Evolutionary conservation across 345 rosid genomes (phyloP).

Genomic region (Salix udensis): DNA sequence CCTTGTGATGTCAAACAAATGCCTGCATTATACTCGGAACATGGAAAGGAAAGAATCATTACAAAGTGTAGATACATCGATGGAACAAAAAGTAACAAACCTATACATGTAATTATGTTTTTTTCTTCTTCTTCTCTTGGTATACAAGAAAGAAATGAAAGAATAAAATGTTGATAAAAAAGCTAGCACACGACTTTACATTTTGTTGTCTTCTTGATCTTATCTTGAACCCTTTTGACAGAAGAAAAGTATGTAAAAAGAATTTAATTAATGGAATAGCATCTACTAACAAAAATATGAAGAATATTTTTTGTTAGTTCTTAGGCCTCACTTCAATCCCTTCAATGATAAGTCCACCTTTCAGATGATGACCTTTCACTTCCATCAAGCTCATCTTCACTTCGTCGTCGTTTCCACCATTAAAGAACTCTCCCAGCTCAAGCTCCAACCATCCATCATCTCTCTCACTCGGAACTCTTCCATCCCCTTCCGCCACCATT

Average conservation of each 20-base stretch:
- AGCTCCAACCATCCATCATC: conserved; percentile 78
- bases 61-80: no score
- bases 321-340: conserved; percentile 78
- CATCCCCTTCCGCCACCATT: conserved; percentile 2
- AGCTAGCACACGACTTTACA: neutral
- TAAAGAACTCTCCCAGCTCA: conserved; percentile 61
- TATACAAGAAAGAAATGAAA: neutral
- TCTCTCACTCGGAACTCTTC: conserved; percentile 28
- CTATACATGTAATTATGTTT: no score
- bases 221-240: no score
- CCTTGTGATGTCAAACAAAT: no score
- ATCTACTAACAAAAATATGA: neutral
- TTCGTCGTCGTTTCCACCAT: conserved; percentile 25
- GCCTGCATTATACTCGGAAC: no score
- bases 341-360: conserved; percentile 66
- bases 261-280: no score
- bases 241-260: no score
- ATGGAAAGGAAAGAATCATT: no score
- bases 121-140: neutral
- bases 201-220: neutral
- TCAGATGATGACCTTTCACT: conserved; percentile 63
- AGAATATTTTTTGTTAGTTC: neutral
- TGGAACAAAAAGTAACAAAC: no score
- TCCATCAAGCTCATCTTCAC: conserved; percentile 63
- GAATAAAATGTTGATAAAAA: neutral